These are phyloP conservation scores for Aureobasidium sp. DNA, from an alignment of 2,329 filamentous ascomycete genomes.

Conservation along the genomic window DNA sequence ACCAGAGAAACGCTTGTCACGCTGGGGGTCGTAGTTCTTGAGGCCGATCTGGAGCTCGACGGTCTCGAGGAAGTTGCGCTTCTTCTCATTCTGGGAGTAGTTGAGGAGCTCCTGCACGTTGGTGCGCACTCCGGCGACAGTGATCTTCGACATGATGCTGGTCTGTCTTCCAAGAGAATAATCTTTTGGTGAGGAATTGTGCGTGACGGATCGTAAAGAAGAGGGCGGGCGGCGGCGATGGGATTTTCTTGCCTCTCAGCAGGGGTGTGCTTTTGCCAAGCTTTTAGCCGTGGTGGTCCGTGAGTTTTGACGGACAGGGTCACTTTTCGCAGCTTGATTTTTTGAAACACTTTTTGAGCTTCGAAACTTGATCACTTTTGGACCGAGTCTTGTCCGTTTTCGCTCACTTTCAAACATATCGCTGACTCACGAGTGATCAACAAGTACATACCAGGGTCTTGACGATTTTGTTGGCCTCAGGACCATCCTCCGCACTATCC, in stretches of 20 bases:
- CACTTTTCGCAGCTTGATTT: neutral
- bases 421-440: neutral
- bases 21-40: constrained; percentile 97
- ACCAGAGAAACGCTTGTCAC: constrained; percentile 99
- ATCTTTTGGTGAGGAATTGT: constrained; percentile 28
- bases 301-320: neutral
- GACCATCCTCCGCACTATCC: neutral
- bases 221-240: neutral
- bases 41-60: constrained; percentile 70
- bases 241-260: neutral
- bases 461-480: neutral
- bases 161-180: constrained; percentile 46
- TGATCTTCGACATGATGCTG: constrained; percentile 65
- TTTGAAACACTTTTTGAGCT: neutral
- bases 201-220: neutral
- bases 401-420: neutral
- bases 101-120: constrained; percentile 91
- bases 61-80: constrained; percentile 38
- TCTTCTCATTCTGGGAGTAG: constrained; percentile 56
- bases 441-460: neutral
- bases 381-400: neutral
- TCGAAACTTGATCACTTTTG: neutral
- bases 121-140: constrained; percentile 84
- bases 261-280: neutral
- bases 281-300: neutral